Base-by-base conservation (phyloP, 2,329 filamentous ascomycete genomes). In the Myriosclerotinia curreyana region DNA sequence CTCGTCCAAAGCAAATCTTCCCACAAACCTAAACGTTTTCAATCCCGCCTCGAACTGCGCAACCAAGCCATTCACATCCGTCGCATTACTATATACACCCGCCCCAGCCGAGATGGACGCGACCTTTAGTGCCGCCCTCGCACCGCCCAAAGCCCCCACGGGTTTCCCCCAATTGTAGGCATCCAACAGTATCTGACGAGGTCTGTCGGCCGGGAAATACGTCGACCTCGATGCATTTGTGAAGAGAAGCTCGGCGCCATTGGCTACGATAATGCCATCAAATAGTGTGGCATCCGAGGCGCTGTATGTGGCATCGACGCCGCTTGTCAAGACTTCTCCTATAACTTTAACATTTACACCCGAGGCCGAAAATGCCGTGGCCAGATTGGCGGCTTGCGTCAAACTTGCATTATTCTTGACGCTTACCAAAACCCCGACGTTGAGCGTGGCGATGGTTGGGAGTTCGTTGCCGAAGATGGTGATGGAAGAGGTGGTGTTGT, bases 101-200 rank as follows among this genome's bases (percentile, higher is more conserved):
- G 31, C 44, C 5, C 31, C 53, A 15, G 14, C 3, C 5, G 31
- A 25, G 15, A 55, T 46, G 5, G 8, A n/a, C 9, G 50, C 42
- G 11, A 46, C 5, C 3, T 3, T 8, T 17, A 55, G 36, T 20
- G 28, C 50, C 8, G 5, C 20, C 15, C 1, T 15, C 6, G 31
- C 40, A 36, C 6, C 14, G 2, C 60, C 40, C 8, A 55, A 38
- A 25, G 38, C 28, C 17, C 79, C 87, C 31, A 91, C 77, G 0
- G 89, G 86, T 79, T 92, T 92, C 5, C 87, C 88, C 79, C 86
- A 91, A 31, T 83, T 78, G 76, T 85, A 91, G 0, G 80, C 83
- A 71, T 87, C 83, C 20, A 79, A 73, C 22, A 90, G 74, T 59
- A 91, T 87, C 77, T 89, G 82, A 2, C 81, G 75, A 0, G 88